Evolutionary conservation across 176 grass and related monocot species (phyloP).

Genomic region (Elaeis guineensis): DNA sequence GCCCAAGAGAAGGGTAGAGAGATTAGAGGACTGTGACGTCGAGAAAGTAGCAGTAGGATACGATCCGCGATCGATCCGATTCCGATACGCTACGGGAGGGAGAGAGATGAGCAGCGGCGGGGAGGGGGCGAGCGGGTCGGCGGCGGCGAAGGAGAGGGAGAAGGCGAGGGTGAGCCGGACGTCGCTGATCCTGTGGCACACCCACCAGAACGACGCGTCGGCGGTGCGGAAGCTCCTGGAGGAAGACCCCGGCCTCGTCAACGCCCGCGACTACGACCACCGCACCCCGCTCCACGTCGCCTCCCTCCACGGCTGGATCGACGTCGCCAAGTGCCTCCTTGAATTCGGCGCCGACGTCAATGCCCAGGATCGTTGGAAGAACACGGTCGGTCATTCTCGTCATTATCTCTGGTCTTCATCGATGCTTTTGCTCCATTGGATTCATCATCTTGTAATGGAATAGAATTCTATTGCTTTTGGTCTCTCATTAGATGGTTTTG

Average conservation of each 20-base stretch:
- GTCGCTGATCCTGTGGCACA: slow-evolving; percentile 98
- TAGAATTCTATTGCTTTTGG: too few relatives aligned
- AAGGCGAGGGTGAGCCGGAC: slow-evolving; percentile 80
- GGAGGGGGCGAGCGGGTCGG: slow-evolving; percentile 15
- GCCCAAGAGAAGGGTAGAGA: too few relatives aligned
- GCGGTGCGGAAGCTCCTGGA: slow-evolving; percentile 91
- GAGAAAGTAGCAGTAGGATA: too few relatives aligned
- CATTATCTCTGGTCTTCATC: too few relatives aligned
- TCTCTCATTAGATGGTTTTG: too few relatives aligned
- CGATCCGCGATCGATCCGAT: too few relatives aligned
- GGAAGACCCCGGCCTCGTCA: slow-evolving; percentile 78
- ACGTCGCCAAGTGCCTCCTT: slow-evolving; percentile 82
- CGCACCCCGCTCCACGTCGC: slow-evolving; percentile 96
- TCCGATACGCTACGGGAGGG: too few relatives aligned
- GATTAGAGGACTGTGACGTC: too few relatives aligned
- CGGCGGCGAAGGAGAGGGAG: slow-evolving; percentile 45
- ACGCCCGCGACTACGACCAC: slow-evolving; percentile 87
- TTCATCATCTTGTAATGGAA: too few relatives aligned
- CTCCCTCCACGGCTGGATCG: slow-evolving; percentile 83
- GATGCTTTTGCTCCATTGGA: too few relatives aligned
- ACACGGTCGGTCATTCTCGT: slow-evolving; percentile 49
- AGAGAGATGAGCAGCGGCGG: slow-evolving; percentile 11
- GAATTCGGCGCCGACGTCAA: slow-evolving; percentile 70
- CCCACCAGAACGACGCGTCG: slow-evolving; percentile 80
- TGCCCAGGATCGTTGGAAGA: slow-evolving; percentile 93